phyloP scores from a whole-genome alignment of 345 rosid genomes.

The Ceriops zippeliana region DNA sequence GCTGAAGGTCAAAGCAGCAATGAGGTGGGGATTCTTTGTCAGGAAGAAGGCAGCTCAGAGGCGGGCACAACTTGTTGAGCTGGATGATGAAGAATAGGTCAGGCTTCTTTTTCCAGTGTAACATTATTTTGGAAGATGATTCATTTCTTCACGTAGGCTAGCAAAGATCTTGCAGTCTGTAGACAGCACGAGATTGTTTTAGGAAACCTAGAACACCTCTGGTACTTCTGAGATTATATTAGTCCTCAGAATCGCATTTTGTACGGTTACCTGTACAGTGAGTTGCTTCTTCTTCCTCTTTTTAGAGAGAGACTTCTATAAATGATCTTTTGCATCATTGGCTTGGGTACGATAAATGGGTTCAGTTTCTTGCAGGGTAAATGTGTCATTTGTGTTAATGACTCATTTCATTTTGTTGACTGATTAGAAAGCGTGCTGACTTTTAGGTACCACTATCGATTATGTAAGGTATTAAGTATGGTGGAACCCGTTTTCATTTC shows the following conservation, averaged over 20 bases:
- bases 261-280: conserved; percentile 60
- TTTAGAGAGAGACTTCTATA: conserved; percentile 10
- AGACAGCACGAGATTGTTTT: conserved; percentile 5
- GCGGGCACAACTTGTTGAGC: conserved; percentile 85
- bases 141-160: conserved; percentile 2
- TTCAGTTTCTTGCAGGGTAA: conserved; percentile 1
- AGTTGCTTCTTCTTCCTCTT: conserved; percentile 23
- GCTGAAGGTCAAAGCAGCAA: conserved; percentile 98
- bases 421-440: conserved; percentile 3
- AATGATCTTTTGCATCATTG: conserved; percentile 6
- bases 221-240: conserved; percentile 5
- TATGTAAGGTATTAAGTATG: too few species aligned
- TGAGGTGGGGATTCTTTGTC: conserved; percentile 98
- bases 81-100: conserved; percentile 58
- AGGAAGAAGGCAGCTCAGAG: conserved; percentile 98
- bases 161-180: conserved; percentile 9
- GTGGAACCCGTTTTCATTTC: too few species aligned
- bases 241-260: conserved; percentile 23
- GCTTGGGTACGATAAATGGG: conserved; percentile 23
- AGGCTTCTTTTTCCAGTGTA: conserved; percentile 10
- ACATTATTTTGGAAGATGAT: conserved; percentile 2
- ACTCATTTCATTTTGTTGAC: conserved; percentile 14
- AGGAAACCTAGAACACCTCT: conserved; percentile 9
- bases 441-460: too few species aligned
- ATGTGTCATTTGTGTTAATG: conserved; percentile 13